Percentiles rank a stretch among this genome's conserved stretches.
These are phyloP conservation scores for Microascus cirrosus DNA, from an alignment of 2,329 filamentous ascomycete genomes.

Conservation along the genomic window DNA sequence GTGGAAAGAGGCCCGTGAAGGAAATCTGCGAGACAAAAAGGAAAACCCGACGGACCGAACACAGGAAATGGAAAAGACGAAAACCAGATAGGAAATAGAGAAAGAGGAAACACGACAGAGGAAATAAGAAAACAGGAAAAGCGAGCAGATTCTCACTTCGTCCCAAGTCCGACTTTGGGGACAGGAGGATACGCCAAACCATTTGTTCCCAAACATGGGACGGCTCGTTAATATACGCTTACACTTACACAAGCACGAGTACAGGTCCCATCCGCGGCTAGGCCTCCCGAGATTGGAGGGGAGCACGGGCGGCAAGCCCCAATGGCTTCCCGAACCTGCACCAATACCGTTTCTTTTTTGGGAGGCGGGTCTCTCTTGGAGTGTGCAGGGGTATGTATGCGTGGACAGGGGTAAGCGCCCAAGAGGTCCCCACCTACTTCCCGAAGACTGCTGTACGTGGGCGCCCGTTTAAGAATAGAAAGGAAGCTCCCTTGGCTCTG, in stretches of 20 bases:
- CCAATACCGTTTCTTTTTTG: not conserved
- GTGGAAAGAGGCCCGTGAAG: not conserved
- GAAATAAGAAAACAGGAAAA: not conserved
- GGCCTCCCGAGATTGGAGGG: not conserved
- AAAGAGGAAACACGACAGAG: not conserved
- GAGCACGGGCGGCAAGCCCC: not conserved
- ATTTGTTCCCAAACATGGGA: not conserved
- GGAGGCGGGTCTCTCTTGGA: not conserved
- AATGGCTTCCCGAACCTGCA: too few species aligned
- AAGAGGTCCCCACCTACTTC: not conserved
- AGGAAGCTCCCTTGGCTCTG: too few species aligned
- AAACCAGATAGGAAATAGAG: not conserved
- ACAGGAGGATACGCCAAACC: not conserved
- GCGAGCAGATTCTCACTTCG: not conserved
- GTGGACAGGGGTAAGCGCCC: not conserved
- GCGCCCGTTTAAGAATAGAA: too few species aligned
- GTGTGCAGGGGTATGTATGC: not conserved
- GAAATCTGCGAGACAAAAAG: not conserved
- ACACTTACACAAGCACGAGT: not conserved
- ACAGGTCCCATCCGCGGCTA: not conserved
- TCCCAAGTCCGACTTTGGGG: not conserved
- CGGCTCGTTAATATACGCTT: not conserved
- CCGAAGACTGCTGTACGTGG: not conserved
- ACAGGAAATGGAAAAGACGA: conserved; percentile 5
- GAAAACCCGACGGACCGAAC: too few species aligned